These are phyloP conservation scores for Curvularia lunata DNA, from an alignment of 2,329 filamentous ascomycete species.

Conservation along the genomic window DNA sequence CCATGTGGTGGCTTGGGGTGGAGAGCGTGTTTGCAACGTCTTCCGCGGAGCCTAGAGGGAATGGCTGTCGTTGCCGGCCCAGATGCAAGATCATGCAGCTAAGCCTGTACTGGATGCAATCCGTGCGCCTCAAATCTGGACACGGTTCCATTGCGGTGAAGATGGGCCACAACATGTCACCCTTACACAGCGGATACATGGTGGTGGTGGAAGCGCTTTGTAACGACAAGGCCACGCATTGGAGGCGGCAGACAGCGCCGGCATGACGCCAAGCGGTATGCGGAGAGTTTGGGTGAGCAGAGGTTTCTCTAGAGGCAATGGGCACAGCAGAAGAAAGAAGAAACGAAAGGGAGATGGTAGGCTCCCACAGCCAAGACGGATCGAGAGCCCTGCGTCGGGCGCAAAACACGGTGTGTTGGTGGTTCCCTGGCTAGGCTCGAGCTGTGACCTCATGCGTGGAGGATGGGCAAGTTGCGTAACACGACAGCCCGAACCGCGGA, in stretches of 20 bases:
- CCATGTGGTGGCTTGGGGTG: neutral
- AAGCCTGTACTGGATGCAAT: neutral
- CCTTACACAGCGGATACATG: neutral
- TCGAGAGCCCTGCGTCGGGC: neutral
- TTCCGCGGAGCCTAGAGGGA: neutral
- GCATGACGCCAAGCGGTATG: neutral
- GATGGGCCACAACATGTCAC: slow-evolving; percentile 7
- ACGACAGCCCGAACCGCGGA: neutral
- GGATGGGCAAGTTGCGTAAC: neutral
- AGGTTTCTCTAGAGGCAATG: neutral
- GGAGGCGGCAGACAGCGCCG: neutral
- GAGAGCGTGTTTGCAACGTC: neutral
- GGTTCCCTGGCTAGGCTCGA: neutral
- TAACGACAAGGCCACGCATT: neutral
- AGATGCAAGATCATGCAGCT: slow-evolving; percentile 21
- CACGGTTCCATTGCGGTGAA: neutral
- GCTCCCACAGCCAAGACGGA: neutral
- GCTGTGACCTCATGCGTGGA: neutral
- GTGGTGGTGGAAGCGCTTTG: neutral
- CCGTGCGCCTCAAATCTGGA: neutral
- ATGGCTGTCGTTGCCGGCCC: slow-evolving; percentile 2
- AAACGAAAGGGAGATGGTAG: neutral
- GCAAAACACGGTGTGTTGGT: neutral
- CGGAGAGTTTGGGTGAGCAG: neutral
- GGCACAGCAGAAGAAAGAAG: neutral